A percentile compares a stretch with the other conserved stretches of the same genome.
These are phyloP conservation scores for Podospora pseudoanserina DNA, from an alignment of 495 filamentous ascomycete species.

Conservation along the genomic window DNA sequence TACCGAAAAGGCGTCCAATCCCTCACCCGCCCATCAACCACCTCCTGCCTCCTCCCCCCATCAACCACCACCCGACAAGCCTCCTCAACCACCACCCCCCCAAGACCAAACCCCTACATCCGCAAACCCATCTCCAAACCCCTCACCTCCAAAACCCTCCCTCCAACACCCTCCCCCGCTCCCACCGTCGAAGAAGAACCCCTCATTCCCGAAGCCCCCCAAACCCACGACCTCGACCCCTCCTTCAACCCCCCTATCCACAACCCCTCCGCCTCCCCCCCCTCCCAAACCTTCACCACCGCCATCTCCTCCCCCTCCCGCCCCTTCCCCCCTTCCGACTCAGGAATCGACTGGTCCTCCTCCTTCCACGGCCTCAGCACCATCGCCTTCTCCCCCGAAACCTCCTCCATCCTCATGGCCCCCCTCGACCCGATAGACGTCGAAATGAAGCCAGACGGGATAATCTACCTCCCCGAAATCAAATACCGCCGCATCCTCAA, in stretches of 20 bases:
- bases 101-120: slow-evolving; percentile 9
- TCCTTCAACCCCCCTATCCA: slow-evolving; percentile 24
- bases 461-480: slow-evolving; percentile 96
- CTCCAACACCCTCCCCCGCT: slow-evolving; percentile 1
- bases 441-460: slow-evolving; percentile 95
- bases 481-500: slow-evolving; percentile 95
- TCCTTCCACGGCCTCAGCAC: slow-evolving; percentile 86
- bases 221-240: slow-evolving; percentile 30
- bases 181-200: neutral
- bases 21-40: neutral
- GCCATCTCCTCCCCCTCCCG: slow-evolving; percentile 29
- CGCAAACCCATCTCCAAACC: slow-evolving; percentile 8
- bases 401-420: slow-evolving; percentile 64
- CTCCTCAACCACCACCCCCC: slow-evolving; percentile 6
- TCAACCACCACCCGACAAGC: slow-evolving; percentile 9
- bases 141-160: neutral
- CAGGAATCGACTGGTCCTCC: slow-evolving; percentile 80
- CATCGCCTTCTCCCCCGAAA: slow-evolving; percentile 72
- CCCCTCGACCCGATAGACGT: slow-evolving; percentile 70
- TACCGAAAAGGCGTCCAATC: slow-evolving; percentile 15
- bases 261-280: slow-evolving; percentile 4
- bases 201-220: slow-evolving; percentile 33
- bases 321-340: slow-evolving; percentile 43
- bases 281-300: slow-evolving; percentile 17
- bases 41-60: neutral